These are phyloP conservation scores for Pseudofabraea citricarpa DNA, from an alignment of 2,329 filamentous ascomycete species.

Conservation along the genomic window DNA sequence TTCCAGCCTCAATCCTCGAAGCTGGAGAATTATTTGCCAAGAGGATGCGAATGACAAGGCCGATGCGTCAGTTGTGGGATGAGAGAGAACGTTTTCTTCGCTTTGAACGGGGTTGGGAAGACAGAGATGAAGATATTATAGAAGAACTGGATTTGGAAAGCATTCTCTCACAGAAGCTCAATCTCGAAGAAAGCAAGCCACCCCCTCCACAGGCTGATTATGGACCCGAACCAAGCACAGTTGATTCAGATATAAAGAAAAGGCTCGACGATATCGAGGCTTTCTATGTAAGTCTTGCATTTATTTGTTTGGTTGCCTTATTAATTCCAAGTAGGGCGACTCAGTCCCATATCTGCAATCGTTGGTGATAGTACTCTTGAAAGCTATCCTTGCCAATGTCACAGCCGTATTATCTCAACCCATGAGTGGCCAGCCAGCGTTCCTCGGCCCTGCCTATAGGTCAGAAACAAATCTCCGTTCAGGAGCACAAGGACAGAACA, in stretches of 20 bases:
- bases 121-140: constrained; percentile 33
- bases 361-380: constrained; percentile 85
- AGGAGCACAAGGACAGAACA: constrained; percentile 17
- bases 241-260: constrained; percentile 53
- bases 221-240: constrained; percentile 42
- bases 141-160: constrained; percentile 36
- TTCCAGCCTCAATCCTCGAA: constrained; percentile 91
- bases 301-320: constrained; percentile 17
- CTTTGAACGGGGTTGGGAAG: constrained; percentile 84
- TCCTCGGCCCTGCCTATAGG: constrained; percentile 18
- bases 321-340: constrained; percentile 52
- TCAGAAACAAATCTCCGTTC: constrained; percentile 23
- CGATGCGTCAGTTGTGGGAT: constrained; percentile 91
- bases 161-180: constrained; percentile 35
- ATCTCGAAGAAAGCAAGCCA: constrained; percentile 37
- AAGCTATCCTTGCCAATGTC: constrained; percentile 81
- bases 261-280: constrained; percentile 70
- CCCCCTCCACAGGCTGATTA: constrained; percentile 36
- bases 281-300: constrained; percentile 69
- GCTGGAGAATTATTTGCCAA: constrained; percentile 88
- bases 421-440: constrained; percentile 24
- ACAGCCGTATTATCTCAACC: constrained; percentile 71
- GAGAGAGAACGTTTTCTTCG: constrained; percentile 88
- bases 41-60: constrained; percentile 85
- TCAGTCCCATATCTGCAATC: constrained; percentile 86